A percentile compares a stretch with the other conserved stretches of the same genome.
Evolutionary conservation across 805 yeast species (phyloP).

Genomic region (Metschnikowia lachancei): DNA sequence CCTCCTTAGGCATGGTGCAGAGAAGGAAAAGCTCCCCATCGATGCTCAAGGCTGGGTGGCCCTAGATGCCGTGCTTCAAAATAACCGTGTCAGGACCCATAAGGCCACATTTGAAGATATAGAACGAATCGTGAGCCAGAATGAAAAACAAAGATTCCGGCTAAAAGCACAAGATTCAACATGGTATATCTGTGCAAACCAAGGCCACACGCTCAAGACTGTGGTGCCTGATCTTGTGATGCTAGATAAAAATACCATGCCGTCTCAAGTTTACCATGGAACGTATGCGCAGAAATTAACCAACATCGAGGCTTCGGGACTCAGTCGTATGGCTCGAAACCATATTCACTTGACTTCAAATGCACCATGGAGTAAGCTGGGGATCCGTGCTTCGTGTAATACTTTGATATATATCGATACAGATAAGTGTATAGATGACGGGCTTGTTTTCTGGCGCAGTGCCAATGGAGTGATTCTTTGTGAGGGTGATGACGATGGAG

Average conservation of each 20-base stretch:
- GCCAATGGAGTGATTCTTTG: conserved; percentile 73
- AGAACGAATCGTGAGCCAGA: conserved; percentile 54
- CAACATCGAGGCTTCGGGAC: conserved; percentile 53
- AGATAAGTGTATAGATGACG: conserved; percentile 40
- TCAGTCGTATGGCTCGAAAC: conserved; percentile 68
- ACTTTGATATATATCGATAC: conserved; percentile 65
- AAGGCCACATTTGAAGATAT: conserved; percentile 58
- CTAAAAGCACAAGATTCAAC: conserved; percentile 34
- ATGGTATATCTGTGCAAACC: conserved; percentile 72
- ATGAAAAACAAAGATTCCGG: conserved; percentile 71
- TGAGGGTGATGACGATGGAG: conserved; percentile 57
- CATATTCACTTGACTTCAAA: conserved; percentile 81
- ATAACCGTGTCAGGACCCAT: conserved; percentile 56
- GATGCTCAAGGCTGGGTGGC: conserved; percentile 65
- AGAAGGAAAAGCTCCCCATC: conserved; percentile 60
- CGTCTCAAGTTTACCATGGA: conserved; percentile 70
- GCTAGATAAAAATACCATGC: conserved; percentile 45
- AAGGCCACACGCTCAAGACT: conserved; percentile 74
- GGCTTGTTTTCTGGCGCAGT: conserved; percentile 56
- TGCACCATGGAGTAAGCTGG: conserved; percentile 56
- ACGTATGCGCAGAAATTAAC: conserved; percentile 53
- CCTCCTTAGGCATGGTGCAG: conserved; percentile 83
- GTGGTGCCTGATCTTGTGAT: conserved; percentile 44
- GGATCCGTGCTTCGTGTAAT: conserved; percentile 60
- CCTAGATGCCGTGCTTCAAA: conserved; percentile 50